Conservation (phyloP, 2,329 filamentous ascomycete genomes). For the Ascochyta clinopodiicola region DNA sequence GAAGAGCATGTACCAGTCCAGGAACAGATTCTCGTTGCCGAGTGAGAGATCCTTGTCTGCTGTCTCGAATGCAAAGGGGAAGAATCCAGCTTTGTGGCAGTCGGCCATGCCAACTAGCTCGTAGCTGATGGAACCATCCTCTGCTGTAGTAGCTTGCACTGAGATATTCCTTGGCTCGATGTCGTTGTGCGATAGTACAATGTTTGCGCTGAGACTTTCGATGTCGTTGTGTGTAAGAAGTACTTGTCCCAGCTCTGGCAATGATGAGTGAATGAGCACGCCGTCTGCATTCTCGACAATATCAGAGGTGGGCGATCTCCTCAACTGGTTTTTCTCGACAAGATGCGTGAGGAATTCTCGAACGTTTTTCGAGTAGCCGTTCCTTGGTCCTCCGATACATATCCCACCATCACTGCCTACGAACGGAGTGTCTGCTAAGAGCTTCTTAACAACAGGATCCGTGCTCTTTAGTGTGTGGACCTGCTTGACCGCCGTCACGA, state of each 20-base stretch:
- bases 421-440: slow-evolving; percentile 9
- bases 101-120: slow-evolving; percentile 10
- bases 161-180: slow-evolving; percentile 12
- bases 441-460: slow-evolving; percentile 5
- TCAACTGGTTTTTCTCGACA: slow-evolving; percentile 6
- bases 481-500: slow-evolving; percentile 9
- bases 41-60: slow-evolving; percentile 15
- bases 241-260: slow-evolving; percentile 9
- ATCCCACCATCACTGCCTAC: slow-evolving; percentile 2
- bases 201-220: not conserved
- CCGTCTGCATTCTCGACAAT: slow-evolving; percentile 12
- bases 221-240: slow-evolving; percentile 13
- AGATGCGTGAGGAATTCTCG: slow-evolving; percentile 12
- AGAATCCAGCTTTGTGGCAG: slow-evolving; percentile 12
- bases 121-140: slow-evolving; percentile 1
- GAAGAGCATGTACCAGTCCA: slow-evolving; percentile 14
- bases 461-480: slow-evolving; percentile 4
- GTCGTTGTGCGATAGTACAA: slow-evolving; percentile 13
- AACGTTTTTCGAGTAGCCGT: slow-evolving; percentile 8
- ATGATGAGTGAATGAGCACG: slow-evolving; percentile 7
- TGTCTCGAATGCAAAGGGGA: slow-evolving; percentile 12
- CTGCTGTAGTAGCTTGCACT: not conserved
- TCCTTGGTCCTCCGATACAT: slow-evolving; percentile 6
- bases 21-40: slow-evolving; percentile 10
- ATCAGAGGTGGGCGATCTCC: slow-evolving; percentile 9